Evolutionary conservation across 1,139 yeast genomes (phyloP), one percentile per base, ranked within the genome.

Genomic region (Hansenula anomala): DNA sequence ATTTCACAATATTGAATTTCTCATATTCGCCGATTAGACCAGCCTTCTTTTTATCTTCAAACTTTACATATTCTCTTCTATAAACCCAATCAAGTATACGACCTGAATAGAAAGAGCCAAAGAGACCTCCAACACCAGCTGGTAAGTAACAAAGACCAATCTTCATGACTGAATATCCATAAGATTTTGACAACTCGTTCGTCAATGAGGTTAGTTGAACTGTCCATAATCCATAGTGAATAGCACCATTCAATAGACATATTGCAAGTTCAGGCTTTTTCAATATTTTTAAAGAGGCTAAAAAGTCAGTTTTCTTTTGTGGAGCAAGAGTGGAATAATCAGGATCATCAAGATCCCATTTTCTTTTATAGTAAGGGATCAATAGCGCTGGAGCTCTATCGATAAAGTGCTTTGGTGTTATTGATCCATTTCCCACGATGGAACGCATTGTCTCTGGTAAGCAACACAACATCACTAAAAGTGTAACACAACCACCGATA

Each of bases 361-460:
- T 51, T 33, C 41, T 52, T 33, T 49, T 48, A 13, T 52, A 45
- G 8, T 36, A 33, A 8, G 58, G 55, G 4, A 54, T 14, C 0
- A 30, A 20, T n/a, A 73, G 46, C 1, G 68, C 54, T 1, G 81
- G 79, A 7, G 80, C 69, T 38, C 56, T 58, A 45, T 73, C 70
- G 23, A 67, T 41, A 11, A 66, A 34, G 4, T 47, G 45, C 19
- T 49, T 49, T 0, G 89, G 88, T 1, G 53, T 52, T 0, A 73
- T 58, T 6, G 82, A 71, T 4, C 83, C 78, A 54, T 84, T 83
- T 0, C 92, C 94, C 2, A 79, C 89, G 9, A 81, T 57, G 0
- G 73, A 60, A 41, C 94, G 65, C 43, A 75, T 76, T 0, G 95
- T 86, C 52, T 87, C 95, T 1, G 95, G 95, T 11, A 85, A 54